These are phyloP conservation scores for Petunia axillaris DNA, from an alignment of 257 asterid genomes.

Conservation along the genomic window DNA sequence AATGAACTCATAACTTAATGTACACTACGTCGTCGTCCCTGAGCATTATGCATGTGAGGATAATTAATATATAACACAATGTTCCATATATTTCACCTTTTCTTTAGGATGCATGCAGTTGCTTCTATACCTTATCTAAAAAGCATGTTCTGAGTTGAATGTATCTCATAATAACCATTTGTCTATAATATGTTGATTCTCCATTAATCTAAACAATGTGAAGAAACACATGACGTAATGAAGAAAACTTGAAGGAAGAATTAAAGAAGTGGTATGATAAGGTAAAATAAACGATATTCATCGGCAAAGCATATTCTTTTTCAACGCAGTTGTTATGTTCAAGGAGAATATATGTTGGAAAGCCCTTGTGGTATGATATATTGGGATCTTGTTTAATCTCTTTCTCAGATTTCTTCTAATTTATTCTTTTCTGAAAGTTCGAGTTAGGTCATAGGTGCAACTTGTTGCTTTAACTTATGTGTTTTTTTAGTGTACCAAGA, in stretches of 20 bases:
- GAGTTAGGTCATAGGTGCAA: constrained; percentile 23
- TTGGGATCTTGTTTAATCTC: not conserved
- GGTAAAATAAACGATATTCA: constrained; percentile 17
- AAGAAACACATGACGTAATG: not conserved
- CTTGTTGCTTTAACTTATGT: constrained; percentile 12
- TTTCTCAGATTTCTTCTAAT: not conserved
- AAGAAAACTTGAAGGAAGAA: not conserved
- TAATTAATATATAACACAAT: not conserved
- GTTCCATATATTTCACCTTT: not conserved
- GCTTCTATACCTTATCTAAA: constrained; percentile 14
- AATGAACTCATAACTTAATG: no score
- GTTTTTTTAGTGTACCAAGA: not conserved
- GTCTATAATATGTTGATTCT: constrained; percentile 7
- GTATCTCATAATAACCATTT: not conserved
- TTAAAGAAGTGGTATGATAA: not conserved
- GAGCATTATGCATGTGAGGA: constrained; percentile 4
- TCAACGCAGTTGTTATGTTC: not conserved
- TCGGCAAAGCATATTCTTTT: not conserved
- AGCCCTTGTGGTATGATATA: constrained; percentile 9
- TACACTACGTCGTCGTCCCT: no score
- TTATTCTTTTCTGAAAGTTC: constrained; percentile 16
- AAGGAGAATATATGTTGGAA: constrained; percentile 16
- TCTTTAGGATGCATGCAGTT: not conserved
- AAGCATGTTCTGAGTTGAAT: constrained; percentile 22
- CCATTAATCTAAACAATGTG: not conserved